Evolutionary conservation across 169 alveolate genomes (phyloP).

Genomic region (Eimeria necatrix): DNA sequence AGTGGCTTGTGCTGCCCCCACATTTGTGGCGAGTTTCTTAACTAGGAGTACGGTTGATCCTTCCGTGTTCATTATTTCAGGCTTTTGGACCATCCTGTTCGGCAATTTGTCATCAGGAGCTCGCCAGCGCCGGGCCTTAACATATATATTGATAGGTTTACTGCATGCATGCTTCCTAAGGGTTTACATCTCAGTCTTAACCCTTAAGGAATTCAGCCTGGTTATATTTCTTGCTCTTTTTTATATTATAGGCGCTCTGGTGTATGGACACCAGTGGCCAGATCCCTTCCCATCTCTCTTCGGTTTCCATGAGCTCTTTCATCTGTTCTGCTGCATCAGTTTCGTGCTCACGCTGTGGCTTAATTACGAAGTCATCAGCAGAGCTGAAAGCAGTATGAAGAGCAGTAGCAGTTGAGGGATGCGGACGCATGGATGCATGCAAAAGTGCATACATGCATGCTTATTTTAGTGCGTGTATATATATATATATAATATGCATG

Average conservation of each 20-base stretch:
- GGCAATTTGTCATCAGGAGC: constrained; percentile 74
- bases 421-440: too few species aligned
- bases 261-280: constrained; percentile 72
- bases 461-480: too few species aligned
- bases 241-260: constrained; percentile 77
- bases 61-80: not conserved
- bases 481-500: too few species aligned
- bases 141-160: constrained; percentile 71
- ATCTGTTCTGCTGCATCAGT: constrained; percentile 71
- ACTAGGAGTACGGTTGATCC: too few species aligned
- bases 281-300: constrained; percentile 73
- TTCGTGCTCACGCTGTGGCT: constrained; percentile 79
- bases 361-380: constrained; percentile 65
- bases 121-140: constrained; percentile 73
- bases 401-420: not conserved
- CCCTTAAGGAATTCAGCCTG: constrained; percentile 17
- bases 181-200: constrained; percentile 63
- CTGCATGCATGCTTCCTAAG: constrained; percentile 72
- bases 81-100: constrained; percentile 54
- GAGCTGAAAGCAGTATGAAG: constrained; percentile 49
- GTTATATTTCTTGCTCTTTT: constrained; percentile 56
- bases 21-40: too few species aligned
- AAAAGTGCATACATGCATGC: too few species aligned
- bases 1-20: too few species aligned
- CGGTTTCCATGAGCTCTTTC: constrained; percentile 82